Percentiles rank a stretch among this genome's conserved stretches.
Evolutionary conservation across 257 asterid species (phyloP).

Genomic region (Marsdenia floribunda): DNA sequence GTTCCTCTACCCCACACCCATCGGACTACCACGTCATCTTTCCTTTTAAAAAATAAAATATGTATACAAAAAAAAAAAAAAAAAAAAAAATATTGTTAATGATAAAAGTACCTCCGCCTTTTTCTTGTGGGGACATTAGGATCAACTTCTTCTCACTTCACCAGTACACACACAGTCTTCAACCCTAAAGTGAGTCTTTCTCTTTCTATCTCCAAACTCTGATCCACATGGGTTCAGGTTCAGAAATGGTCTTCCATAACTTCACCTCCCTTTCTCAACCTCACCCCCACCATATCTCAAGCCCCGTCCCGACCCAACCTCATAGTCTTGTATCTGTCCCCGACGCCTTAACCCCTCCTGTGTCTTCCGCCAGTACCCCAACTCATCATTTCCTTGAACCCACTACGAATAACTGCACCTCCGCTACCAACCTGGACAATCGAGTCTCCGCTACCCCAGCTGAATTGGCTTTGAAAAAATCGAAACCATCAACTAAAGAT

Average conservation of each 20-base stretch:
- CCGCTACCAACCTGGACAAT: neutral
- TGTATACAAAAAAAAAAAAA: too few relatives aligned
- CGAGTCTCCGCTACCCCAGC: neutral
- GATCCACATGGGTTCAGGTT: slow-evolving; percentile 19
- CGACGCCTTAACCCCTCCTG: neutral
- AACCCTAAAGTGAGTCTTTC: neutral
- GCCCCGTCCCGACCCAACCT: neutral
- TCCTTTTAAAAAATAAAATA: neutral
- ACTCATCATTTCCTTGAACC: neutral
- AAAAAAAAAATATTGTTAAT: too few relatives aligned
- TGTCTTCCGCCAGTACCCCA: neutral
- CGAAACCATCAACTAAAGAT: slow-evolving; percentile 30
- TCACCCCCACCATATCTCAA: neutral
- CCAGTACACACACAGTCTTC: neutral
- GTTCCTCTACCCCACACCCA: neutral
- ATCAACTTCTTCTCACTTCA: neutral
- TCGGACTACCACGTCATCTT: neutral
- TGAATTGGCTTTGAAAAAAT: slow-evolving; percentile 2
- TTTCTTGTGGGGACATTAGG: slow-evolving; percentile 21
- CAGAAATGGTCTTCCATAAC: slow-evolving; percentile 11
- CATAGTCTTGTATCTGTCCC: neutral
- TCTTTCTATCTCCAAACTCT: too few relatives aligned
- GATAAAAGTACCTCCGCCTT: neutral
- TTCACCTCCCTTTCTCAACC: neutral
- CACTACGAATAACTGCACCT: neutral